Evolutionary conservation across 805 yeast species (phyloP), one percentile per base, ranked within the genome.

Genomic region (Pichia kluyveri): DNA sequence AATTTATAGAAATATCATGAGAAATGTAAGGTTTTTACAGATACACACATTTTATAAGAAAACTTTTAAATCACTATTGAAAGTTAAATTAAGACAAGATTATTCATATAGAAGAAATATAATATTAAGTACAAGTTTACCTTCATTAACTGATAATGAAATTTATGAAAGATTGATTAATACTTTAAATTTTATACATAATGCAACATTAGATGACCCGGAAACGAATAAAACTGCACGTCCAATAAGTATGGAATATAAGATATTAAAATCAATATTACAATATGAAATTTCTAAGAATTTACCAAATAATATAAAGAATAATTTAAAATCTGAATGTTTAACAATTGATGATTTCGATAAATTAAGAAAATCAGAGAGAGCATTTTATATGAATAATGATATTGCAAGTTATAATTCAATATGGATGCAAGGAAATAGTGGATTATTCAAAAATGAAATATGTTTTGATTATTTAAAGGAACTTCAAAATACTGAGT

Each of bases 111-210:
- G 58, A 40, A 41, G 62, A 38, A 40, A 39, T 4, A 19, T 46
- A 6, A 30, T 56, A 23, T 19, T 41, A 3, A 28, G 40, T 10
- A 18, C 11, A 5, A n/a, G 23, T 23, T 15, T 30, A 9, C 15
- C 9, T 11, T 18, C 41, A 8, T 36, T 56, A 28, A 18, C 48
- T 3, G 43, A 44, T 10, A 44, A 45, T 10, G 57, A 57, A 36
- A 8, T 58, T 5, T 37, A 48, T 9, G 9, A 38, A 12, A 41
- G 65, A 17, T 38, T 55, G 7, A 43, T 58, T 3, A 59, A 60
- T 37, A 54, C 65, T 1, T 41, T 62, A 12, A 57, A 58, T 40
- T 61, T 62, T 44, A 41, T 60, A 8, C 54, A 56, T 36, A 62
- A 62, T 47, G 56, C 62, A 2, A 52, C 60, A 38, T 44, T 52